Evolutionary conservation across 192 early-diverging fungal genomes (phyloP).

Genomic region (Globomyces pollinis-pini): DNA sequence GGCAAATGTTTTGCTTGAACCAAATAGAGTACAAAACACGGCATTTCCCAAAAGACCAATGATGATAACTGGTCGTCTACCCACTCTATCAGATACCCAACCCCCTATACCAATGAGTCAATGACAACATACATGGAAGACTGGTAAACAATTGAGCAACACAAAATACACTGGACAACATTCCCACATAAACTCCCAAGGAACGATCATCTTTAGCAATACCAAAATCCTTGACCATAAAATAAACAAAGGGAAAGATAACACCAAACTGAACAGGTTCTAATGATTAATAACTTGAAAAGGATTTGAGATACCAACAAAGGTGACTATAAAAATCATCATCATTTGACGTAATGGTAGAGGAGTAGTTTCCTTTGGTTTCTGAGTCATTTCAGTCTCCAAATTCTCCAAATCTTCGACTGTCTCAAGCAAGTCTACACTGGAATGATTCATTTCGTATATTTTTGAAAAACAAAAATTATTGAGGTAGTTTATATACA

Average conservation of each 20-base stretch:
- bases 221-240: conserved; percentile 68
- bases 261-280: conserved; percentile 68
- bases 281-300: no score
- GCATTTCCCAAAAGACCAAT: conserved; percentile 72
- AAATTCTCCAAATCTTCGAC: no score
- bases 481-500: no score
- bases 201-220: conserved; percentile 49
- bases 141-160: conserved; percentile 62
- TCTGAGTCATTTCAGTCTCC: not conserved
- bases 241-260: conserved; percentile 78
- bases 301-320: no score
- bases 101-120: no score
- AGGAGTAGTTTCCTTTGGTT: not conserved
- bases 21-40: conserved; percentile 67
- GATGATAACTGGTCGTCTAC: conserved; percentile 72
- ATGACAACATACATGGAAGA: no score
- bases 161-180: conserved; percentile 61
- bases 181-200: conserved; percentile 74
- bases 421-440: no score
- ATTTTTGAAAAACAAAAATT: no score
- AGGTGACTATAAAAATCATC: conserved; percentile 13
- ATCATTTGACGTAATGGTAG: not conserved
- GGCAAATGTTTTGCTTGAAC: conserved; percentile 47
- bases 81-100: conserved; percentile 67
- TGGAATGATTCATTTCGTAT: no score